Base-by-base conservation (phyloP, 345 rosid genomes). In the Rhodomyrtus tomentosa region DNA sequence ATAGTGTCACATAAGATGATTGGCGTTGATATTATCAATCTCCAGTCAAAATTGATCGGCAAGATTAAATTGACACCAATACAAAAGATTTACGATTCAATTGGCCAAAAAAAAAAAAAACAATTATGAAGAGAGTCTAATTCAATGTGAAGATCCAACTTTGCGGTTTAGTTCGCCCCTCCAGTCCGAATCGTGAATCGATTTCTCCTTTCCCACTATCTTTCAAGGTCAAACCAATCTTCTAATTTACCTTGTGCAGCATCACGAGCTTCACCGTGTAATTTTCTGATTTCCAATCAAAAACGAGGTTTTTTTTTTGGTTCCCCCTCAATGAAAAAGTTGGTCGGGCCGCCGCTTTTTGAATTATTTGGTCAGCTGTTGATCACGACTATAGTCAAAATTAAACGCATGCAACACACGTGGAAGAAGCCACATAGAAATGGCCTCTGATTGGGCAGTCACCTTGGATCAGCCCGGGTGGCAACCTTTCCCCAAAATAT, bases 401-500 rank as follows among this genome's bases (percentile, higher is more conserved):
- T 32, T 32, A 4, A 20, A 68, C 76, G 9, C 45, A 0, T 20
- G 24, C 42, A 36, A 22, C 76, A 0, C 0, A n/a, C n/a, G n/a
- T n/a, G 16, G n/a, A n/a, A n/a, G 58, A 54, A 54, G n/a, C 58
- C n/a, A 9, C n/a, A 3, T 54, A 3, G 58, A 54, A 22, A 54
- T 22, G 58, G 58, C 58, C 58, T 54, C 58, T 54, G 58, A 54
- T 54, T 9, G 58, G 58, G n/a, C 56, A 25, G 56, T 54, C 56
- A 22, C 25, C 22, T 54, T 22, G 56, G n/a, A 7, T 21, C 56
- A 7, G 56, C 9, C 7, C 56, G 7, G 56, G 9, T 8, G 56
- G 25, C 25, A 7, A 3, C 25, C 20, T 16, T 6, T 27, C 32
- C 32, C 16, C 13, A 7, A 16, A 6, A 32, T 62, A 6, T 32